Evolutionary conservation across 306 rosid genomes (phyloP).

Genomic region (Ochetophila trinervis): DNA sequence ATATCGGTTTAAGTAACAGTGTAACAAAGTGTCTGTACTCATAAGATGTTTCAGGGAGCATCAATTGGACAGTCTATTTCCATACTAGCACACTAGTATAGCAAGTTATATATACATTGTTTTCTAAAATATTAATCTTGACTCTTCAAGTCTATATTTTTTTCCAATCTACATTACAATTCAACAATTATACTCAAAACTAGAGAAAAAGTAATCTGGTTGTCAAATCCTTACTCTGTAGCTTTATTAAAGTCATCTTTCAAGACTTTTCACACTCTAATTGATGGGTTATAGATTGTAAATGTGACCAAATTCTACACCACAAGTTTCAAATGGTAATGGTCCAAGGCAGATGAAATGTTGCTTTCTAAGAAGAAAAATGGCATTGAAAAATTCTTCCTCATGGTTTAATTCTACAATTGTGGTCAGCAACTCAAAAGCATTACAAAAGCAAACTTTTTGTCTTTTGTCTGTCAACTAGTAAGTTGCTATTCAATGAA

Average conservation of each 20-base stretch:
- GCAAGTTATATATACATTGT: background rate
- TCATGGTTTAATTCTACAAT: slow-evolving; percentile 11
- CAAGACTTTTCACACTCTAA: slow-evolving; percentile 11
- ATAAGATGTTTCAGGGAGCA: background rate
- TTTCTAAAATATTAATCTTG: slow-evolving; percentile 4
- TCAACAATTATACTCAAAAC: slow-evolving; percentile 6
- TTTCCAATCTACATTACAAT: slow-evolving; percentile 11
- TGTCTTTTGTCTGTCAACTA: slow-evolving; percentile 20
- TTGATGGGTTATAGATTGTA: slow-evolving; percentile 14
- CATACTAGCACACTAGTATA: background rate
- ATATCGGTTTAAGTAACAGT: no score
- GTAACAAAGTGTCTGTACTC: no score
- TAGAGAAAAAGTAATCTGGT: slow-evolving; percentile 10
- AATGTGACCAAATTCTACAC: slow-evolving; percentile 17
- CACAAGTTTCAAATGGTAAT: slow-evolving; percentile 9
- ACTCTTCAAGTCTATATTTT: slow-evolving; percentile 5
- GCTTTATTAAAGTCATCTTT: slow-evolving; percentile 12
- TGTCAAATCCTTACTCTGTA: slow-evolving; percentile 16
- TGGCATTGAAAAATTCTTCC: slow-evolving; percentile 18
- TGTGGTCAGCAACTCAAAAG: background rate
- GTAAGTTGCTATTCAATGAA: slow-evolving; percentile 18
- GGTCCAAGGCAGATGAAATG: slow-evolving; percentile 23
- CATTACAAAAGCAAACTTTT: background rate
- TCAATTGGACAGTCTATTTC: background rate
- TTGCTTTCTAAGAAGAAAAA: slow-evolving; percentile 33